phyloP scores from a whole-genome alignment of 371 early-diverging fungal genomes.

The Mortierella sp. region DNA sequence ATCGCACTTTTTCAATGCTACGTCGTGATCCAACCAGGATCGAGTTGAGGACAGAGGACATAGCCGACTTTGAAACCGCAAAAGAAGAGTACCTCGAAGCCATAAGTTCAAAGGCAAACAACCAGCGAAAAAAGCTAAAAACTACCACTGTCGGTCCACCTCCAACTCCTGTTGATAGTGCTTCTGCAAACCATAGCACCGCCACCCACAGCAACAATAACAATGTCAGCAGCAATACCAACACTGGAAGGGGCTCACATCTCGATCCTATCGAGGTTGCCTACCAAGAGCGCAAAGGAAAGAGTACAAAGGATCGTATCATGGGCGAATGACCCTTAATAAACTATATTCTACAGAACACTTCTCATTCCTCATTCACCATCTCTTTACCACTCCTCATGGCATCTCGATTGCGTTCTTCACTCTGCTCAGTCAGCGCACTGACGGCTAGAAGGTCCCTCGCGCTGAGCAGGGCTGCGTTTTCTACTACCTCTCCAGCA shows the following conservation, averaged over 20 bases:
- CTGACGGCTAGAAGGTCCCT: not conserved
- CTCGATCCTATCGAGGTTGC: conserved; percentile 37
- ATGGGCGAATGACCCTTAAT: conserved; percentile 25
- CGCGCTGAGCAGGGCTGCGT: conserved; percentile 7
- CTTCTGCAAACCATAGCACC: conserved; percentile 1
- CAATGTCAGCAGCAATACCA: not conserved
- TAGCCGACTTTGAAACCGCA: conserved; percentile 41
- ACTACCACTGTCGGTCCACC: conserved; percentile 26
- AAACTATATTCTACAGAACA: not conserved
- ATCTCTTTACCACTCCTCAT: not conserved
- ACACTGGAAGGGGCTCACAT: not conserved
- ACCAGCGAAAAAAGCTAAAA: conserved; percentile 12
- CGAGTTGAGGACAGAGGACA: conserved; percentile 42
- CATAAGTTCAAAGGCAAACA: not conserved
- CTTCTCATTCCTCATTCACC: not conserved
- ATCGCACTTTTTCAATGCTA: conserved; percentile 28
- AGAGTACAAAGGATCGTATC: conserved; percentile 39
- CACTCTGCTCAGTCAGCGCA: not conserved
- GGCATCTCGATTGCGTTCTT: conserved; percentile 12
- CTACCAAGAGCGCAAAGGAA: conserved; percentile 33
- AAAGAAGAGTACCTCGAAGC: conserved; percentile 43
- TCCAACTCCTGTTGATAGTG: conserved; percentile 28
- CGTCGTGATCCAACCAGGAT: conserved; percentile 53
- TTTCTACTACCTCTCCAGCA: conserved; percentile 14
- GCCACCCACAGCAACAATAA: not conserved